Base-by-base conservation (phyloP, 352 stramenopile species). In the Phytopythium delawarense region DNA sequence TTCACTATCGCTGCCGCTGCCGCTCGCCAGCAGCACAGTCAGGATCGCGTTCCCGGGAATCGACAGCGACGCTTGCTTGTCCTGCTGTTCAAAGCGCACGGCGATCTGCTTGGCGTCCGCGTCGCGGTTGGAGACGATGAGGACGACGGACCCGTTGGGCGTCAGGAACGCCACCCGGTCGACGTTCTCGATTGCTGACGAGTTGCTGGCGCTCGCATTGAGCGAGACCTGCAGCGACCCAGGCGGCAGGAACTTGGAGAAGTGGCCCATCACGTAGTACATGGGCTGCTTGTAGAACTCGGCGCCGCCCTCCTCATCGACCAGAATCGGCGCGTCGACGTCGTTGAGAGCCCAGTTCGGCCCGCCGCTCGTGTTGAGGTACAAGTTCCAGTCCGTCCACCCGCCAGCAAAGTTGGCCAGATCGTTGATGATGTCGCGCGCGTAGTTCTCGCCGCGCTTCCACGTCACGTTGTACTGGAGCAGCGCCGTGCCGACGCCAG, bases 331-430 rank as follows among this genome's bases (percentile, higher is more conserved):
- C 15, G 84, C 67, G 46, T 96, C 88, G n/a, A 89, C 70, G 7
- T 73, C 23, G 62, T 96, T 94, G 20, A 69, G 57, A 18, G 76
- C 70, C 79, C 89, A 92, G 39, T 81, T 94, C 5, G 91, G 91
- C 0, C 88, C 91, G 45, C 80, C 80, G 11, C 57, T 73, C 23
- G 69, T 81, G 69, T 91, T 76, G 20, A 97, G 78, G 57, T 81
- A 67, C 34, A 97, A 53, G 63, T 97, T 97, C 86, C 88, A 97
- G 74, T 97, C 87, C 23, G 73, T 91, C 87, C 88, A 97, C 13
- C 84, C 87, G 2, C 71, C 67, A 13, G 85, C 81, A 57, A 81
- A 86, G 70, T 91, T 92, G 52, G 79, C 73, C 18, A 97, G 58
- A 66, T 97, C 88, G 23, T 81, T 77, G 60, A 97, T 86, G 57